phyloP scores from a whole-genome alignment of 768 basidiomycete species.

The Russula lepida region DNA sequence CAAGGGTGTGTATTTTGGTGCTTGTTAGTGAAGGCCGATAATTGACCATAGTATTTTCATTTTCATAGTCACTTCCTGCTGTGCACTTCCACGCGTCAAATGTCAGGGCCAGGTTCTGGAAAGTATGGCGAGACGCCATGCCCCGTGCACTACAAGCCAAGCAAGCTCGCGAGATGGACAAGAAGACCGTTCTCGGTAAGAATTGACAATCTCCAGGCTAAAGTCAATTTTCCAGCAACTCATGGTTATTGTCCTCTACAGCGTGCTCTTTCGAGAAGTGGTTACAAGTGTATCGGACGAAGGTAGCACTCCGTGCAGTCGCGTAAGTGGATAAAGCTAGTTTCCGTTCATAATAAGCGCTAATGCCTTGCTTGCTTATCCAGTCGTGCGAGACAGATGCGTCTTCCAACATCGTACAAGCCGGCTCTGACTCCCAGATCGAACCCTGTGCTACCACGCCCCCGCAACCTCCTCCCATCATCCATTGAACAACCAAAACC shows the following conservation, averaged over 20 bases:
- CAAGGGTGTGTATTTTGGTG: conserved; percentile 38
- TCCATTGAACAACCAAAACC: conserved; percentile 17
- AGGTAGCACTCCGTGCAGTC: conserved; percentile 69
- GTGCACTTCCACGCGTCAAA: conserved; percentile 63
- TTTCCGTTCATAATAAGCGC: not conserved
- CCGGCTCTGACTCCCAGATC: conserved; percentile 31
- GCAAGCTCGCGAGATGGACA: conserved; percentile 55
- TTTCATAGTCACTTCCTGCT: conserved; percentile 60
- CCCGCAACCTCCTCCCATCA: conserved; percentile 25
- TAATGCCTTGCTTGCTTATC: conserved; percentile 1
- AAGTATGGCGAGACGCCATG: conserved; percentile 59
- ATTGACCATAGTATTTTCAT: conserved; percentile 14
- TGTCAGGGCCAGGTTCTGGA: conserved; percentile 54
- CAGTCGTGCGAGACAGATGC: conserved; percentile 77
- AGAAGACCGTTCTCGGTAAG: conserved; percentile 49
- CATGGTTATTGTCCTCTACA: conserved; percentile 27
- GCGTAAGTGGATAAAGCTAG: conserved; percentile 50
- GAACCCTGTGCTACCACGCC: conserved; percentile 24
- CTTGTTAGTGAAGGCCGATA: not conserved
- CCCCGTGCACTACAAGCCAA: conserved; percentile 60
- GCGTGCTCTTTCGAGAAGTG: conserved; percentile 54
- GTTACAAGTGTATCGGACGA: conserved; percentile 59
- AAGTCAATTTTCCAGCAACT: conserved; percentile 6
- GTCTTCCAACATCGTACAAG: conserved; percentile 46
- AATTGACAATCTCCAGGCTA: conserved; percentile 8